Conservation (phyloP, 345 rosid genomes). For the Atalantia buxifolia region DNA sequence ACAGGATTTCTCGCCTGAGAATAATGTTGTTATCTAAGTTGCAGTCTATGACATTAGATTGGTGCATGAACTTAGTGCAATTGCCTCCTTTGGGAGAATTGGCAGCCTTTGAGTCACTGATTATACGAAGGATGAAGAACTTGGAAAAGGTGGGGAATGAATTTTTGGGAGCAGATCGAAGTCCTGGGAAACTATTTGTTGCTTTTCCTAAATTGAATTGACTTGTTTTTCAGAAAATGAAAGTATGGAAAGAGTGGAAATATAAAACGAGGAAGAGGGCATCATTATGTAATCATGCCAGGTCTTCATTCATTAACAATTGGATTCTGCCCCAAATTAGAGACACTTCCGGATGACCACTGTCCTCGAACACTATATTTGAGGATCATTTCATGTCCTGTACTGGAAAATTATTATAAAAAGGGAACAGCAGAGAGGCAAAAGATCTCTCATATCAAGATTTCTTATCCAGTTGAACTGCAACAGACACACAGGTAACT, state of each 20-base stretch:
- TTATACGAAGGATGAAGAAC: not conserved
- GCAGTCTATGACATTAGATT: not conserved
- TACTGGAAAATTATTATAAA: not conserved
- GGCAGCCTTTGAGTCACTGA: not conserved
- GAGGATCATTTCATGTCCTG: not conserved
- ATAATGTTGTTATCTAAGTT: not conserved
- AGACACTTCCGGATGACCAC: not conserved
- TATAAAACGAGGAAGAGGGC: not conserved
- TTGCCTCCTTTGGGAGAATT: not conserved
- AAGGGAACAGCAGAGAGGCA: not conserved
- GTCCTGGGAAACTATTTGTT: not conserved
- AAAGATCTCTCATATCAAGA: not conserved
- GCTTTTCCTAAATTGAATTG: not conserved
- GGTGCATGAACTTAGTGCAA: not conserved
- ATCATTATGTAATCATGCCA: not conserved
- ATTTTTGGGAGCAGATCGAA: not conserved
- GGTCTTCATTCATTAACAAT: not conserved
- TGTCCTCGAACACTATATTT: not conserved
- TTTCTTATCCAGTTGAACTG: not conserved
- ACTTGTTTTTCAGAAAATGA: not conserved
- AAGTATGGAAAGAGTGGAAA: not conserved
- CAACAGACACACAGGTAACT: not conserved
- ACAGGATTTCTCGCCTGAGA: not conserved
- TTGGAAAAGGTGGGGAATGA: not conserved
- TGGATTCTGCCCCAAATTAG: conserved; percentile 3